These are phyloP conservation scores for Taxillus chinensis DNA, from an alignment of 164 flowering plant genomes.

Conservation along the genomic window DNA sequence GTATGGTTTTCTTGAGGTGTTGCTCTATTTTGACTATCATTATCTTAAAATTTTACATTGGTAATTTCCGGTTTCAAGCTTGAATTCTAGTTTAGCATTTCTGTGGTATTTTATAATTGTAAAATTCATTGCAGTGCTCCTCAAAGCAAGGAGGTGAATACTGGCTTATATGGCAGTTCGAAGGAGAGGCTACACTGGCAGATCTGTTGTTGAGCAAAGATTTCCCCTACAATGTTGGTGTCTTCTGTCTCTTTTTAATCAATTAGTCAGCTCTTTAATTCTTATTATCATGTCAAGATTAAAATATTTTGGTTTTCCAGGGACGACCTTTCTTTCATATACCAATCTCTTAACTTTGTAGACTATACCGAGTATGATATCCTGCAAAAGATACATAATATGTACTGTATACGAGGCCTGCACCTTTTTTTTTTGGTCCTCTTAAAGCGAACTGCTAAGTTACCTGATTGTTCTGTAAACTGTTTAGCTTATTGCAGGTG, in stretches of 20 bases:
- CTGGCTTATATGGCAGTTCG: conserved; percentile 93
- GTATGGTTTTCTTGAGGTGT: conserved; percentile 91
- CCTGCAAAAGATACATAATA: no score
- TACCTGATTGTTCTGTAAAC: no score
- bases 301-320: no score
- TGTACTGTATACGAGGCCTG: no score
- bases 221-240: conserved; percentile 95
- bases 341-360: no score
- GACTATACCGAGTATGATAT: no score
- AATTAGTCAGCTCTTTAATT: no score
- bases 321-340: no score
- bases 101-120: not conserved
- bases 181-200: conserved; percentile 84
- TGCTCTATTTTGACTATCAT: conserved; percentile 18
- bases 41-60: conserved; percentile 3
- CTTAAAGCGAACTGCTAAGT: no score
- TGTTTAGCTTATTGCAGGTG: no score
- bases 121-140: conserved; percentile 47
- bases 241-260: conserved; percentile 10
- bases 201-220: conserved; percentile 86
- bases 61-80: conserved; percentile 11
- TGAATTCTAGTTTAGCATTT: not conserved
- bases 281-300: no score
- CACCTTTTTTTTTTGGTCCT: no score
- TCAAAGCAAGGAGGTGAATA: conserved; percentile 75